Base-by-base conservation (phyloP, 2,329 filamentous ascomycete species). In the Trichoderma polysporum region DNA sequence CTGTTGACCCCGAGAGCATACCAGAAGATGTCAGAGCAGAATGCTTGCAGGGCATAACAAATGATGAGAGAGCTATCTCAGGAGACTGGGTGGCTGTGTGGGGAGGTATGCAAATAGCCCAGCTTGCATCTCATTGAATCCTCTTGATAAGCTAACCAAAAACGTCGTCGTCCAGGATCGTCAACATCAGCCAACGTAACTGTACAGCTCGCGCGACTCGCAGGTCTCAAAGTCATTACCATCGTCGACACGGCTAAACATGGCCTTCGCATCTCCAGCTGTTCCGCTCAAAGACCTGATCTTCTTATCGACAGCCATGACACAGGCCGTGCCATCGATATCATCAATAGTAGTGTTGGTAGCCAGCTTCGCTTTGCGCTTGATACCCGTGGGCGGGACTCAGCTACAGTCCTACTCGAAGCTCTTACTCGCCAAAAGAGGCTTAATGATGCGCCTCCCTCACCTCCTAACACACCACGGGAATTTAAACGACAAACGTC, bases 81-180 rank as follows among this genome's bases (percentile, higher is more conserved):
- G 90, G 88, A 0, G 90, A 93, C 68, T 93, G 89, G 86, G 78
- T 93, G 45, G 87, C 86, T 1, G 86, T 93, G 54, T 93, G 91
- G 90, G 91, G 91, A 66, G 91, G 87, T 82, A 71, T 73, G 80
- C 70, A 10, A 27, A 37, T 7, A 1, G 13, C 8, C 4, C 2
- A 3, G 4, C n/a, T 19, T 1, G 17, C 5, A 35, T n/a, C n/a
- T n/a, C n/a, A 12, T 0, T 2, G 13, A 29, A 31, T 15, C 2
- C 12, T 19, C 47, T 1, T 19, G 6, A n/a, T 41, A 29, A 27
- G 13, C 54, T 53, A 15, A 35, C 15, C 19, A 4, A 15, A 17
- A 50, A 8, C 12, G 12, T 45, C 41, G 3, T 8, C 12, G 5
- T 39, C 0, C 4, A 86, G 84, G 82, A 1, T 92, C 89, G 1